These are phyloP conservation scores for Annulohypoxylon moriforme DNA, from an alignment of 495 filamentous ascomycete genomes.

Conservation along the genomic window DNA sequence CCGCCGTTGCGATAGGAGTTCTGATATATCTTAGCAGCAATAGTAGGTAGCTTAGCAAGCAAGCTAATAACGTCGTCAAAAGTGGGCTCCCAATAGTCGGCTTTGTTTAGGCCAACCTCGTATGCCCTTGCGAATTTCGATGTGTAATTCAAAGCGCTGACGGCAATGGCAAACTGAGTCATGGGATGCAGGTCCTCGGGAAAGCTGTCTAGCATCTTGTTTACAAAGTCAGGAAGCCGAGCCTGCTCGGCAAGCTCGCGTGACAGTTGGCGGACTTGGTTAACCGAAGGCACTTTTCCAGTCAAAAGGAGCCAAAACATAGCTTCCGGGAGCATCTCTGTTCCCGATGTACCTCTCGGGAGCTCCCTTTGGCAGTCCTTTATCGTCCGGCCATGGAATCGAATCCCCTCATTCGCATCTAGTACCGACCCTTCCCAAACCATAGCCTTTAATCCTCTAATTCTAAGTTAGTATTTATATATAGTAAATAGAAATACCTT, in stretches of 20 bases:
- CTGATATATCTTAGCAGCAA: slow-evolving; percentile 97
- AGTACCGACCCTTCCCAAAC: slow-evolving; percentile 98
- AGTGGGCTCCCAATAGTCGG: slow-evolving; percentile 98
- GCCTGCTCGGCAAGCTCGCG: slow-evolving; percentile 88
- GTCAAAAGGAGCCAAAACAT: slow-evolving; percentile 99
- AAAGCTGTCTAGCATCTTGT: slow-evolving; percentile 89
- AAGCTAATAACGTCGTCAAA: slow-evolving; percentile 96
- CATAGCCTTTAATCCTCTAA: slow-evolving; percentile 88
- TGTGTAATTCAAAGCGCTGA: slow-evolving; percentile 91
- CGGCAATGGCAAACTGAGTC: slow-evolving; percentile 96
- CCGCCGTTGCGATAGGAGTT: slow-evolving; percentile 83
- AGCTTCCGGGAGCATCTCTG: slow-evolving; percentile 98
- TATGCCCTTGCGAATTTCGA: slow-evolving; percentile 94
- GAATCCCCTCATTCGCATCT: slow-evolving; percentile 95
- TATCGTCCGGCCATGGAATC: slow-evolving; percentile 97
- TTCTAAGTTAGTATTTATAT: slow-evolving; percentile 8
- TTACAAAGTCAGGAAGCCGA: slow-evolving; percentile 83
- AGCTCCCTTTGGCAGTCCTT: slow-evolving; percentile 95
- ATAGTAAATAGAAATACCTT: background rate
- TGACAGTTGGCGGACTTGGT: slow-evolving; percentile 83
- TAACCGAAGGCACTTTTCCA: slow-evolving; percentile 85
- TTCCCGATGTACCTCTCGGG: slow-evolving; percentile 90
- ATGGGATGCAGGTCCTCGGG: slow-evolving; percentile 92
- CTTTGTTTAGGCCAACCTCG: slow-evolving; percentile 88
- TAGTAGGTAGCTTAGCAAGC: slow-evolving; percentile 94